Percentiles rank a stretch among this genome's conserved stretches.
phyloP scores from a whole-genome alignment of 2,329 filamentous ascomycete genomes.

The Monosporascus sp. region DNA sequence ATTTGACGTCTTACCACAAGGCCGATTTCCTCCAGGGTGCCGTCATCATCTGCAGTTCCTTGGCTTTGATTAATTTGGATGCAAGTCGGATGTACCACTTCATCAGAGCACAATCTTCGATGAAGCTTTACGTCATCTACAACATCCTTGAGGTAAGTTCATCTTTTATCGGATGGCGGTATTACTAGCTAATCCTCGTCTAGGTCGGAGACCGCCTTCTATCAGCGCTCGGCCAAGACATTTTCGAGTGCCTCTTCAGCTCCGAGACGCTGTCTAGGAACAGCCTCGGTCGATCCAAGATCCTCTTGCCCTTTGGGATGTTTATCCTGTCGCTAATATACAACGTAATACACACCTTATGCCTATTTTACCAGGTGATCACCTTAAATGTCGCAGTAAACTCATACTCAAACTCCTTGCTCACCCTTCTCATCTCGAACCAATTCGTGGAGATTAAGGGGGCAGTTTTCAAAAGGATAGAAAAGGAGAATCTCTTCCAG shows the following conservation, averaged over 20 bases:
- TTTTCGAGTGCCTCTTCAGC: conserved; percentile 92
- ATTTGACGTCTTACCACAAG: conserved; percentile 82
- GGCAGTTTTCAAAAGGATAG: conserved; percentile 97
- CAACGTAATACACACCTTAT: conserved; percentile 80
- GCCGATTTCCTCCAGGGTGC: conserved; percentile 89
- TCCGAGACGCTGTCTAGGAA: conserved; percentile 86
- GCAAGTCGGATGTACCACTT: conserved; percentile 98
- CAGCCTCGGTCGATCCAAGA: conserved; percentile 81
- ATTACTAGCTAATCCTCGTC: background rate
- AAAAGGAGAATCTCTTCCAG: conserved; percentile 96
- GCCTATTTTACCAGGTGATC: conserved; percentile 95
- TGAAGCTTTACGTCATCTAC: conserved; percentile 98
- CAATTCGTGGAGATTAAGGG: conserved; percentile 99
- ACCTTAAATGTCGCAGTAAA: conserved; percentile 97
- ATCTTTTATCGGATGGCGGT: background rate
- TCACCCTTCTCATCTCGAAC: conserved; percentile 90
- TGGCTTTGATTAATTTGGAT: conserved; percentile 83
- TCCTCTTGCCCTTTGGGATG: conserved; percentile 84
- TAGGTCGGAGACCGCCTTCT: conserved; percentile 80
- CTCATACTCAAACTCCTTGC: conserved; percentile 91
- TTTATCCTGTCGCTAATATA: conserved; percentile 83
- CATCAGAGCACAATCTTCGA: conserved; percentile 90
- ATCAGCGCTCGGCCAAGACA: conserved; percentile 88
- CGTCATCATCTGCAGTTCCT: conserved; percentile 79
- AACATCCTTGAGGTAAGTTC: conserved; percentile 76